Evolutionary conservation across 345 rosid genomes (phyloP), one percentile per base, ranked within the genome.

Genomic region (Hevea brasiliensis): DNA sequence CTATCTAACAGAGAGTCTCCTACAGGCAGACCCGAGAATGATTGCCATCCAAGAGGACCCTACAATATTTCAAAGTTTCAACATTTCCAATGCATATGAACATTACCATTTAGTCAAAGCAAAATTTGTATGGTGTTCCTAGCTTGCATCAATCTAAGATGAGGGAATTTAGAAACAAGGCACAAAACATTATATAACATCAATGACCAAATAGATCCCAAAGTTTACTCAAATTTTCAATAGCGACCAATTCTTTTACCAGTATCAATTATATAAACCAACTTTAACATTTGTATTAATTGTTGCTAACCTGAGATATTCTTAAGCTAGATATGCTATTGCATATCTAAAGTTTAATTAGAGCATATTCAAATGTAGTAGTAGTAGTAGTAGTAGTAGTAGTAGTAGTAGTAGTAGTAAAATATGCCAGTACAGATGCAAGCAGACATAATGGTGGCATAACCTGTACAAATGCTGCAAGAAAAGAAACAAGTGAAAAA

Each of bases 1-100:
- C 94, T 84, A 73, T 86, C 84, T 50, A 84, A 74, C 72, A 86
- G 74, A 77, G 89, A 80, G 73, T 88, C 98, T 61, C 92, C 89
- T 15, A 89, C 76, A 71, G 94, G 93, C 79, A 87, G 83, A 76
- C 87, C 94, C 78, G 93, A 84, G 75, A 88, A 71, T 58, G 99
- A 86, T 70, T 90, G 89, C 96, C 94, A 95, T 74, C 91, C 97
- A 79, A 91, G 89, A 76, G 99, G 99, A 81, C 98, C 98, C 99
- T 95, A 80, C 78, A 74, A 85, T 57, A 64, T 61, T 26, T 71
- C 26, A 80, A 76, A 7, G 65, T 65, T 47, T 6, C 45, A 68
- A 54, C 2, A 54, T 54, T 41, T 58, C 50, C 29, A 62, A 74
- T 24, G 41, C 58, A 40, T 32, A 12, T 8, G 17, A 47, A 48